Conservation (phyloP, 192 early-diverging fungal genomes). For the Linderina pennispora region DNA sequence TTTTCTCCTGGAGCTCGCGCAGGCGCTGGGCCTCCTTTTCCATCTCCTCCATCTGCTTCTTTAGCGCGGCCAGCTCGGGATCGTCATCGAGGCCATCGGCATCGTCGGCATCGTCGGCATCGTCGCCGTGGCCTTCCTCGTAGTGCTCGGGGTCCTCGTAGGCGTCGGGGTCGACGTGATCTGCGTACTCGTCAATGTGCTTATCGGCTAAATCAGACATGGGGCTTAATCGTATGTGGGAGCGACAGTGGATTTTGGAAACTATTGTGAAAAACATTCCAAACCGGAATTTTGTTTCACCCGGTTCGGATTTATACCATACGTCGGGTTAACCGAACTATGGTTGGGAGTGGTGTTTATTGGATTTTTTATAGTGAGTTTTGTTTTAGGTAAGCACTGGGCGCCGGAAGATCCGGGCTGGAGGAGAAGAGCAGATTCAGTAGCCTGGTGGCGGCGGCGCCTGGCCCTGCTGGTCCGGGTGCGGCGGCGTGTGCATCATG, state of each 20-base stretch:
- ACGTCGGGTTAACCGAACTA: no score
- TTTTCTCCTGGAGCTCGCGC: conserved; percentile 39
- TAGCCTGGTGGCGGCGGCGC: conserved; percentile 16
- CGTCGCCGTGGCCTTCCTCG: conserved; percentile 7
- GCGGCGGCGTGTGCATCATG: conserved; percentile 35
- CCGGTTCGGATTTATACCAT: no score
- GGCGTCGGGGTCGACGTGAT: conserved; percentile 10
- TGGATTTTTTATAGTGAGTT: no score
- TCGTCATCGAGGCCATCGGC: conserved; percentile 13
- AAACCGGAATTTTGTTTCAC: no score
- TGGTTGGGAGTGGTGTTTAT: no score
- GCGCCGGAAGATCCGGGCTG: no score
- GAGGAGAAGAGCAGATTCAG: no score
- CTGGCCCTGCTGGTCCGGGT: conserved; percentile 31
- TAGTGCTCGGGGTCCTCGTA: conserved; percentile 4
- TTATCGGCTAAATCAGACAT: neutral
- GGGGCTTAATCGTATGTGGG: no score
- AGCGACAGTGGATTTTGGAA: no score
- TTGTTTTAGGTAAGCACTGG: no score
- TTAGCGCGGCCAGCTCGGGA: conserved; percentile 37
- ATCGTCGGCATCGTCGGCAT: conserved; percentile 1
- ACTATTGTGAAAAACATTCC: no score
- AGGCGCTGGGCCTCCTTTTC: conserved; percentile 44
- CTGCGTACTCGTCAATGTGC: conserved; percentile 2
- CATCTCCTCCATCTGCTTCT: conserved; percentile 43